Evolutionary conservation across 495 filamentous ascomycete genomes (phyloP), one percentile per base, ranked within the genome.

Genomic region (Antarctomyces pellizariae): DNA sequence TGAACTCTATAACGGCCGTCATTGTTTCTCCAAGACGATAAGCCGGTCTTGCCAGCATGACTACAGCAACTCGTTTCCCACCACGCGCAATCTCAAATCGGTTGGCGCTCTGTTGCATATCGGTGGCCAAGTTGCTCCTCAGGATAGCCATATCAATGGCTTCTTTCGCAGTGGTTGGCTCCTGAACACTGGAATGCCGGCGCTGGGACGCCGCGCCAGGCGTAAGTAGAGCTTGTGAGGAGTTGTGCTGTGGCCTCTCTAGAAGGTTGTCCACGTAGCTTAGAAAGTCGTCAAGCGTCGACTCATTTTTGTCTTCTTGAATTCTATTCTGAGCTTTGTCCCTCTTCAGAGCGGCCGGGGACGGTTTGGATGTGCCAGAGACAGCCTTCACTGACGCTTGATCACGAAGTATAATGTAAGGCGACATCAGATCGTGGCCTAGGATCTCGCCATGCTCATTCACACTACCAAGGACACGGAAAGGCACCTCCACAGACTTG

Each of bases 81-180:
- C 78, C 76, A 5, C 89, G 75, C 3, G 84, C 75, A 39, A 97
- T 95, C 41, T 90, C 80, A 48, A 95, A 97, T 16, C 78, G 67
- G 45, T 83, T 92, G 14, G 72, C 59, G 39, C 71, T 74, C 32
- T 70, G 68, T 5, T 66, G 62, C 10, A 52, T 48, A 25, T 62
- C 56, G 2, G 49, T 46, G 0, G 64, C 50, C 25, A 67, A 45
- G 39, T 86, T 90, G 32, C 74, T 71, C 19, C 62, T 53, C 4
- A 92, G 59, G 43, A 93, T 86, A 9, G 84, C 82, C 29, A 89
- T 56, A 45, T 92, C 82, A 39, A 95, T 86, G 3, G 76, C 70
- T 40, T 92, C 78, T 42, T 77, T 89, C 30, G 66, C 71, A 8
- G 67, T 64, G 3, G 59, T 42, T 11, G 49, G 47, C 29, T 57